A percentile compares a stretch with the other conserved stretches of the same genome.
Conservation (phyloP, 2,329 filamentous ascomycete genomes). For the Colletotrichum cordylinicola region DNA sequence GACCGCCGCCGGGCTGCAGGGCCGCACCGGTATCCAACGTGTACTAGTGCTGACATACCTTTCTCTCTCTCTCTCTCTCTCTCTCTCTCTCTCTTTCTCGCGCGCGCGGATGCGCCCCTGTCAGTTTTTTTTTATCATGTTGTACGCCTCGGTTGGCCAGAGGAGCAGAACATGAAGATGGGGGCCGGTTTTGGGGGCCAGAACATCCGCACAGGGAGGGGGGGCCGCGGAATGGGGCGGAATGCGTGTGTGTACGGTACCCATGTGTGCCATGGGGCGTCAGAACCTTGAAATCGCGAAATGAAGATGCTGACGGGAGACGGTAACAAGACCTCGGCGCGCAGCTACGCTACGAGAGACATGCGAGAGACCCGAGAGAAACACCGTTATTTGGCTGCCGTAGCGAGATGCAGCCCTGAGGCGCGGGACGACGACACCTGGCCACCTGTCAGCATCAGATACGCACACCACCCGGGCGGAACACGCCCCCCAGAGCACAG, state of each 20-base stretch:
- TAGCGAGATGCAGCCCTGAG: background rate
- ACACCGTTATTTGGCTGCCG: background rate
- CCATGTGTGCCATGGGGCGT: background rate
- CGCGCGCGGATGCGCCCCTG: background rate
- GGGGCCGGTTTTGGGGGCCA: background rate
- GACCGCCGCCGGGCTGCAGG: background rate
- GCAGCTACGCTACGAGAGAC: background rate
- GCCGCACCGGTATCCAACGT: background rate
- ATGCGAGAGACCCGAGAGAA: background rate
- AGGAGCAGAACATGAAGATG: background rate
- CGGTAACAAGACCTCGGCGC: background rate
- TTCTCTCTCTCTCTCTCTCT: background rate
- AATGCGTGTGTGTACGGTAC: background rate
- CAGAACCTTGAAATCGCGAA: background rate
- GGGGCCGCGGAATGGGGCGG: background rate
- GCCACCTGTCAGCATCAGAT: background rate
- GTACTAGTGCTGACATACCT: slow-evolving; percentile 20
- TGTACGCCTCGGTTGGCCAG: background rate
- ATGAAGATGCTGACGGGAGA: background rate
- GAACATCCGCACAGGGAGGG: background rate
- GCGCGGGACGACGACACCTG: background rate
- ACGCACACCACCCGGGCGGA: background rate
- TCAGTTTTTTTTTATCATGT: background rate
- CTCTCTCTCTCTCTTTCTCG: background rate
- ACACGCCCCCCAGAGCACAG: background rate